Conservation (phyloP, 768 basidiomycete genomes). For the Mycena chlorophos region DNA sequence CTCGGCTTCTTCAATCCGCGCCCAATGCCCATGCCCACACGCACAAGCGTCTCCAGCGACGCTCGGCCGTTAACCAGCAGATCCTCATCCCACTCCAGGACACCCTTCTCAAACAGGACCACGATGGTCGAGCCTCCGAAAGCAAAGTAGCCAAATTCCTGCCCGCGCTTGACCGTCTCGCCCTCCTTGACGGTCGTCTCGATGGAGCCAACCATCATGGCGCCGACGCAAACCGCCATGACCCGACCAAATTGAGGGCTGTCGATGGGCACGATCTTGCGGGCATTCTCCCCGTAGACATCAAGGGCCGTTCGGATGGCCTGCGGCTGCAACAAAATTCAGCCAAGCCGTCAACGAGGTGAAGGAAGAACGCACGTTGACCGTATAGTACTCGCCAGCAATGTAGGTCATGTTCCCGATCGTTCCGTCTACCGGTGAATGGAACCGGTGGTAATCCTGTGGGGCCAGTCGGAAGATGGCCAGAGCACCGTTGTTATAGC, state of each 20-base stretch:
- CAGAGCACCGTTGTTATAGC: constrained; percentile 78
- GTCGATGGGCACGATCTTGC: constrained; percentile 91
- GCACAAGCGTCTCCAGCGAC: constrained; percentile 86
- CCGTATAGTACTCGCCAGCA: constrained; percentile 93
- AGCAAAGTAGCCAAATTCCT: constrained; percentile 94
- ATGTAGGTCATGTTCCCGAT: constrained; percentile 85
- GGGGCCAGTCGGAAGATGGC: constrained; percentile 92
- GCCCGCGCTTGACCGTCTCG: constrained; percentile 72
- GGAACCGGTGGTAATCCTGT: constrained; percentile 95
- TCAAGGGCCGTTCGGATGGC: constrained; percentile 88
- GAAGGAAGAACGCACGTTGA: constrained; percentile 60
- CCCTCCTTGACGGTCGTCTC: constrained; percentile 85
- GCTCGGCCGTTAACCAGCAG: constrained; percentile 80
- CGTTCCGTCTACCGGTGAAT: constrained; percentile 80
- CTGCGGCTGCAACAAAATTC: constrained; percentile 61
- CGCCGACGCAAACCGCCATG: constrained; percentile 89
- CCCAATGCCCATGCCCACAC: constrained; percentile 86
- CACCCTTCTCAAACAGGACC: constrained; percentile 81
- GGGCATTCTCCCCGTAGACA: constrained; percentile 91
- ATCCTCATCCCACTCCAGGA: constrained; percentile 90
- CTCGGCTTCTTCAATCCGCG: constrained; percentile 19
- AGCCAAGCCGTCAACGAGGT: background rate
- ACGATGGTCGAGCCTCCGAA: constrained; percentile 97
- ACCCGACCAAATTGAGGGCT: constrained; percentile 88
- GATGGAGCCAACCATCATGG: constrained; percentile 96